Evolutionary conservation across 768 basidiomycete genomes (phyloP).

Genomic region (Glaciozyma antarctica): DNA sequence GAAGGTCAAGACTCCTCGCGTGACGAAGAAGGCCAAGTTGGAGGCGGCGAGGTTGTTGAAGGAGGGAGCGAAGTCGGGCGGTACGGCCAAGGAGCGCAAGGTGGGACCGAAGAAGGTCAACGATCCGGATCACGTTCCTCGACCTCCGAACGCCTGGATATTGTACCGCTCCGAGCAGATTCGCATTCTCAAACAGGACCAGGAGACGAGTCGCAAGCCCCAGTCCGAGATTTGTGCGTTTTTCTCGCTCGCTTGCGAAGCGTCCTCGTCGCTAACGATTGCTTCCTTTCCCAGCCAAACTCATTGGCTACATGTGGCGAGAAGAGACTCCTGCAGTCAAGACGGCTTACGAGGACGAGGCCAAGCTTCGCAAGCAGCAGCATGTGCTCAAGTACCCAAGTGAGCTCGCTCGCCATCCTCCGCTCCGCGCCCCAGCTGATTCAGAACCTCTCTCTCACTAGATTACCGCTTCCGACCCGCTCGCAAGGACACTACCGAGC

Average conservation of each 20-base stretch:
- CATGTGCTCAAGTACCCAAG: constrained; percentile 27
- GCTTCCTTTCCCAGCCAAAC: constrained; percentile 40
- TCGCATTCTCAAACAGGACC: constrained; percentile 42
- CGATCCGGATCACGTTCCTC: constrained; percentile 39
- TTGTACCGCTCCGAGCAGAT: constrained; percentile 60
- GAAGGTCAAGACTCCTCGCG: not conserved
- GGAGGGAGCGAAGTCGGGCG: not conserved
- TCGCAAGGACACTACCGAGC: not conserved
- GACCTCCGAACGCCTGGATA: constrained; percentile 77
- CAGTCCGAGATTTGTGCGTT: constrained; percentile 49
- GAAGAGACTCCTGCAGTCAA: constrained; percentile 48
- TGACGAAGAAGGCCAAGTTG: no score
- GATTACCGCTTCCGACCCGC: constrained; percentile 3
- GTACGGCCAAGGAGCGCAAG: not conserved
- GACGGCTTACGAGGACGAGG: constrained; percentile 38
- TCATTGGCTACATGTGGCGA: constrained; percentile 59
- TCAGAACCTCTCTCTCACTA: not conserved
- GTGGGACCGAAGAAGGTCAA: not conserved
- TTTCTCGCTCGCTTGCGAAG: constrained; percentile 41
- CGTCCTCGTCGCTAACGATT: not conserved
- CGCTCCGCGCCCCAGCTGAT: not conserved
- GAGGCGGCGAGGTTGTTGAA: no score
- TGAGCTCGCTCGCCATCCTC: constrained; percentile 31
- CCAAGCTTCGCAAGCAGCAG: constrained; percentile 37
- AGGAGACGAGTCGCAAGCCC: constrained; percentile 38